A percentile compares a stretch with the other conserved stretches of the same genome.
Conservation (phyloP, 345 rosid genomes). For the Bruguiera gymnorhiza region DNA sequence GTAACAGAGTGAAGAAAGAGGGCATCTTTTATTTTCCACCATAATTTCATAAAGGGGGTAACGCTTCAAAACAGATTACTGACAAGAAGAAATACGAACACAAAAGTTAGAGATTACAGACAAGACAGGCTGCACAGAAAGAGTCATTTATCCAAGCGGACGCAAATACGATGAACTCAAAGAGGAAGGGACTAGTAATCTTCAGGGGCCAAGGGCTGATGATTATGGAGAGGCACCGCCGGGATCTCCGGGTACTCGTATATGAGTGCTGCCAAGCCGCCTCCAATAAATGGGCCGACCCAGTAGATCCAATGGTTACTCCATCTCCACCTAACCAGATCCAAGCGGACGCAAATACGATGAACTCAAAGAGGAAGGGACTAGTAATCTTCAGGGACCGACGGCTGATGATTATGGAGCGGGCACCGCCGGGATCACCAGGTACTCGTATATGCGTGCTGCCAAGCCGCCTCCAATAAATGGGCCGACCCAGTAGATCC, state of each 20-base stretch:
- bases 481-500: constrained; percentile 57
- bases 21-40: neutral
- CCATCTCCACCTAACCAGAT: constrained; percentile 51
- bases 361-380: neutral
- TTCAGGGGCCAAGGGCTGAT: constrained; percentile 81
- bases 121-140: no score
- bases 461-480: constrained; percentile 46
- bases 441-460: constrained; percentile 49
- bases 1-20: no score
- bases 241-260: constrained; percentile 59
- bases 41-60: neutral
- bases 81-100: no score
- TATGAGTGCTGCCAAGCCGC: constrained; percentile 41
- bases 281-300: constrained; percentile 47
- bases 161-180: neutral
- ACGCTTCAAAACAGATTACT: no score
- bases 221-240: constrained; percentile 43
- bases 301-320: constrained; percentile 53
- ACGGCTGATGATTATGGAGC: constrained; percentile 58
- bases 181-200: constrained; percentile 41
- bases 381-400: constrained; percentile 82
- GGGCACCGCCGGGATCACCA: constrained; percentile 47
- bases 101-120: no score
- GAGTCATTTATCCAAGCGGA: no score
- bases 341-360: neutral